Evolutionary conservation across 2,329 filamentous ascomycete species (phyloP), one percentile per base, ranked within the genome.

Genomic region (Phoma herbarum): DNA sequence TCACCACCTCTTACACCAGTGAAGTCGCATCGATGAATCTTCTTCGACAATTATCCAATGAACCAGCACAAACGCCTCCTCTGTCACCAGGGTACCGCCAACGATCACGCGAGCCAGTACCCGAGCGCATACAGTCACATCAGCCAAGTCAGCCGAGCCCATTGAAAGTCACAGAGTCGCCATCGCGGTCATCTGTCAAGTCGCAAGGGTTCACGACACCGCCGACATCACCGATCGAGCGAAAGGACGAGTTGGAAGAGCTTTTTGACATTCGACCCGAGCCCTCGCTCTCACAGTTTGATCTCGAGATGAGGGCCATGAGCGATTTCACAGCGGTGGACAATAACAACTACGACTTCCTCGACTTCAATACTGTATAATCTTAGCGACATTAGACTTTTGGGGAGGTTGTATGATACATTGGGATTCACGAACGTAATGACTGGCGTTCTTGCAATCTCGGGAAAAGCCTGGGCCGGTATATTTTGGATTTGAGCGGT

Each of bases 281-380:
- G 33, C 68, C 58, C 44, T 65, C 69, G 5, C 75, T 70, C 55
- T 76, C 75, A 18, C 74, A 76, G 23, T 77, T 76, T 37, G 75
- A 77, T 20, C 71, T 77, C 20, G 75, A 76, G 63, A 75, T 77
- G 73, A 75, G 76, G 56, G 75, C 75, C 1, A 75, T 77, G 69
- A 65, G 66, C 45, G 74, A 76, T 12, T 75, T 74, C 45, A 66
- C 71, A 20, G 70, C 67, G 7, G 52, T 73, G 11, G 74, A 77
- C 54, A 63, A 64, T 11, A 62, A 58, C 28, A 64, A 61, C 12
- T 77, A 73, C 59, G 73, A 76, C 48, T 71, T 76, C 39, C 63
- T 77, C 59, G 72, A 76, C 61, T 77, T 77, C 50, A 67, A 55
- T 45, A 62, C 50, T 71, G 58, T 75, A 68, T 62, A 64, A 50